Evolutionary conservation across 2,329 filamentous ascomycete genomes (phyloP), one percentile per base, ranked within the genome.

Genomic region (Lasiodiplodia citricola): DNA sequence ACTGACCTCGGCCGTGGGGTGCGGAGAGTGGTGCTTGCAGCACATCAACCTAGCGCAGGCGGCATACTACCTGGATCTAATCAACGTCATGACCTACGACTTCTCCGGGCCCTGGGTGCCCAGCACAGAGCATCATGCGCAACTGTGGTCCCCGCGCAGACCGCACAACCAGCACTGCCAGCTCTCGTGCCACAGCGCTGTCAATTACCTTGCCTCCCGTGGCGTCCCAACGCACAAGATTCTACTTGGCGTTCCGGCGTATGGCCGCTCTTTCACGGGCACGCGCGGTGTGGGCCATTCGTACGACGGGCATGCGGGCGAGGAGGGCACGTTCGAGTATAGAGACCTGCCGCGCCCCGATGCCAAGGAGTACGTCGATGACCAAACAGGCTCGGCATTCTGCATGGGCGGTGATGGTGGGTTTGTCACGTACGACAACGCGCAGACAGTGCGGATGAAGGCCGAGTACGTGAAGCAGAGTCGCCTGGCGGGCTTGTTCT

Each of bases 81-180:
- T 96, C 77, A 95, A 95, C 77, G 81, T 96, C 44, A 93, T 91
- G 87, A 87, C 92, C 1, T 96, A 94, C 79, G 92, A 96, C 78
- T 92, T 94, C 75, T 89, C 87, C 31, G 92, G 92, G 1, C 83
- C 87, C 3, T 94, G 92, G 92, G 87, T 87, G 1, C 77, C 83
- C 37, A 86, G 86, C 68, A 88, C 87, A 56, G 92, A 92, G 7
- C 91, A 95, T 77, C 92, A 95, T 67, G 88, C 92, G 4, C 92
- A 94, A 76, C 86, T 96, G 1, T 92, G 90, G 75, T 83, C 88
- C 1, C 85, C 88, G 68, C 82, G 79, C 66, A 71, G 76, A 7
- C 81, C 81, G 2, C 85, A 87, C 71, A 87, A 86, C 71, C 86
- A 90, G 71, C 83, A 87, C 1, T 81, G 83, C n/a, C 77, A 75